Percentiles rank a stretch among this genome's conserved stretches.
Evolutionary conservation across 148 eudicot species (phyloP).

Genomic region (Rhododendron ovatum): DNA sequence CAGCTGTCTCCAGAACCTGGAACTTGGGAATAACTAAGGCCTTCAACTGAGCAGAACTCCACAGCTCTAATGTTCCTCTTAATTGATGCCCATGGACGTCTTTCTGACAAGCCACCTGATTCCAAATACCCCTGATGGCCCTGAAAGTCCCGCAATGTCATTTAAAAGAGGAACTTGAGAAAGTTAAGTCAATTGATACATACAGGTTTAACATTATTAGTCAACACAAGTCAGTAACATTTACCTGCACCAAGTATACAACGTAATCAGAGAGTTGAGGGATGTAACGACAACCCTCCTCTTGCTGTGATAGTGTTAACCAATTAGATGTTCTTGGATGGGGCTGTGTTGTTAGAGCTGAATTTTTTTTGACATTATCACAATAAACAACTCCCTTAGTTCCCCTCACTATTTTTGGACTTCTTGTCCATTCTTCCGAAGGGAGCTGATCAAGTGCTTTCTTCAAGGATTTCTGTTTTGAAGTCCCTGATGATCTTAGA

Average conservation of each 20-base stretch:
- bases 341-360: constrained; percentile 13
- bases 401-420: constrained; percentile 29
- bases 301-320: constrained; percentile 73
- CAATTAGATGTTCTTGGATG: constrained; percentile 48
- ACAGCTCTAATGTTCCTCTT: constrained; percentile 51
- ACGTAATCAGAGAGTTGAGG: constrained; percentile 91
- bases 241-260: constrained; percentile 81
- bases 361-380: constrained; percentile 24
- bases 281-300: constrained; percentile 80
- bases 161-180: background rate
- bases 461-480: constrained; percentile 26
- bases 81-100: constrained; percentile 55
- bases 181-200: background rate
- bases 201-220: background rate
- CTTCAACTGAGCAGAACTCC: constrained; percentile 62
- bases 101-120: constrained; percentile 17
- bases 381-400: constrained; percentile 27
- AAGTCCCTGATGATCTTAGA: constrained; percentile 32
- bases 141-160: constrained; percentile 29
- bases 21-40: constrained; percentile 45
- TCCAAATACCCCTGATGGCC: constrained; percentile 78
- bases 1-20: constrained; percentile 93
- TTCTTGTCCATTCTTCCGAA: constrained; percentile 23
- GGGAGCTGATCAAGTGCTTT: constrained; percentile 9
- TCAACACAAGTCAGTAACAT: constrained; percentile 7